Base-by-base conservation (phyloP, 1,284 basidiomycete species). In the Omphalotus olearius region DNA sequence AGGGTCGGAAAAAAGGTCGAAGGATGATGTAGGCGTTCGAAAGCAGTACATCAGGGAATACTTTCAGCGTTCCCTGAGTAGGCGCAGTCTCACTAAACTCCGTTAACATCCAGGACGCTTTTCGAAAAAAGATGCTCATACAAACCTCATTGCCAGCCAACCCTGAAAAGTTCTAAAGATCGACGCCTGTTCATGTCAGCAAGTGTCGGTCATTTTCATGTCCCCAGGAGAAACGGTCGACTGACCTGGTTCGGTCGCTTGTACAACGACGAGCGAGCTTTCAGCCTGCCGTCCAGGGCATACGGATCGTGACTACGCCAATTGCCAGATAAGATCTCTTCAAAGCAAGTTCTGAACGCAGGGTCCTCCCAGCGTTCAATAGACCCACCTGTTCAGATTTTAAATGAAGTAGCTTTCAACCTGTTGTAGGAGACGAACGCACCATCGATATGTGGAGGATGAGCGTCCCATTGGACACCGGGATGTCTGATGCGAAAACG, bases 301-400 rank as follows among this genome's bases (percentile, higher is more conserved):
- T 83, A 90, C 2, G 88, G 80, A 65, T 92, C 83, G 62, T 91
- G 84, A 26, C 76, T 69, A 20, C 75, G 70, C 85, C 88, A 92
- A 33, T 82, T 69, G 0, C 88, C 88, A 13, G 66, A 63, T 14
- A 93, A 69, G 51, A 93, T 90, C 45, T 80, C 73, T 2, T 67
- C 66, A 63, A 86, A 93, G 57, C 81, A 85, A 2, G 69, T 71
- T 33, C 88, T 74, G 68, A 92, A 89, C 1, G 64, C 67, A 4
- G 75, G 67, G 60, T 93, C 90, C 64, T 94, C 90, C 91, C 91
- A 93, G 20, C 90, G 74, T 67, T 95, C 92, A 25, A 93, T 84
- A 0, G 79, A 69, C 1, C 89, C 91, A 10, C 91, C 82, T 84
- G 54, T 44, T 18, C 14, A 36, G 51, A 51, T 39, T n/a, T 14